Conservation (phyloP, 495 filamentous ascomycete species). For the Penicillium bovifimosum region DNA sequence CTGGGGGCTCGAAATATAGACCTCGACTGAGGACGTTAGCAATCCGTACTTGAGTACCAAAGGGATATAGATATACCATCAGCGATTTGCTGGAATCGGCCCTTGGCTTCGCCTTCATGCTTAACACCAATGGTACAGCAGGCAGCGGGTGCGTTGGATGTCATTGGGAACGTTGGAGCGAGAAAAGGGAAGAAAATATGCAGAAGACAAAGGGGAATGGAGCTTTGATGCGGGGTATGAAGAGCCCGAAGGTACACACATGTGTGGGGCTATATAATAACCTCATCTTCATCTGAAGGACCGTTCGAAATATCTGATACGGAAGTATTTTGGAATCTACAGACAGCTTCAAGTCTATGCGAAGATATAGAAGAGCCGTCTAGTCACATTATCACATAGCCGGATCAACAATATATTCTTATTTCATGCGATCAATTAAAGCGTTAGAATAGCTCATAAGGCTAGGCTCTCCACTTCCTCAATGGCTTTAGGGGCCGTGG, state of each 20-base stretch:
- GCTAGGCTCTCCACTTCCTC: conserved; percentile 59
- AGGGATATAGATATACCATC: conserved; percentile 13
- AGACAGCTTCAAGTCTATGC: too few relatives aligned
- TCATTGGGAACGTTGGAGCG: conserved; percentile 26
- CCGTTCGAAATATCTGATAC: too few relatives aligned
- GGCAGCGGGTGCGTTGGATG: conserved; percentile 40
- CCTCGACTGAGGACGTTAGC: conserved; percentile 19
- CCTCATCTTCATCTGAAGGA: too few relatives aligned
- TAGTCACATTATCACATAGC: too few relatives aligned
- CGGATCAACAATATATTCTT: neutral
- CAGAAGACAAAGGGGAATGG: too few relatives aligned
- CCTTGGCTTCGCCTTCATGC: conserved; percentile 29
- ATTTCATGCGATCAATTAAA: neutral
- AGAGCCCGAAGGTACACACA: too few relatives aligned
- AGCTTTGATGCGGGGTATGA: too few relatives aligned
- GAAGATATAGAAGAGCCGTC: conserved; percentile 32
- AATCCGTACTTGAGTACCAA: neutral
- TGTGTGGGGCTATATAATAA: too few relatives aligned
- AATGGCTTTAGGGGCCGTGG: conserved; percentile 65
- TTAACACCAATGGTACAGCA: conserved; percentile 43
- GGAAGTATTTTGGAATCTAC: too few relatives aligned
- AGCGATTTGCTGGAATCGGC: conserved; percentile 21
- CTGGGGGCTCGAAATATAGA: conserved; percentile 25
- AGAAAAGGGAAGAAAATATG: neutral
- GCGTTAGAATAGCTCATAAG: conserved; percentile 2